Evolutionary conservation across 148 eudicot species (phyloP), one percentile per base, ranked within the genome.

Genomic region (Amaranthus hypochondriacus): DNA sequence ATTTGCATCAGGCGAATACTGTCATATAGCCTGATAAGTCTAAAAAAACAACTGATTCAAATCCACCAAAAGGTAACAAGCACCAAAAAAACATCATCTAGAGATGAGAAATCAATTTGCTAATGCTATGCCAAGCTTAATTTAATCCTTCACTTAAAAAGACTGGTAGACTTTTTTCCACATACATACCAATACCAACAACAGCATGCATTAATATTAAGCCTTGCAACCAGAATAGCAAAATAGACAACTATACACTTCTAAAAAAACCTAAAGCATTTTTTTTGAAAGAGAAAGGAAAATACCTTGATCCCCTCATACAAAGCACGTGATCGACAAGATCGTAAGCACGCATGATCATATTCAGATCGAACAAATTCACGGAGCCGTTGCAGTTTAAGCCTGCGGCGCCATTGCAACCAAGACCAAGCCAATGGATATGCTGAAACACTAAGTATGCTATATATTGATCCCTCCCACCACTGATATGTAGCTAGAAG

Each of bases 251-350:
- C 39, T 28, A 28, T 28, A 28, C 39, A 28, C 39, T 28, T 28
- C 39, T 28, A 28, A 28, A 28, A 28, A 28, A 28, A 28, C 39
- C 39, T 28, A 28, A 28, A 28, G 1, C 39, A 1, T 28, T 28
- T 28, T 28, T 28, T 28, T 28, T 28, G 39, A 28, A 28, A 28
- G 39, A 28, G 39, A 28, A 28, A 28, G 39, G 39, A 28, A 28
- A 28, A 28, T 28, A 92, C 99, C 97, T 96, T 96, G 18, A 96
- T 86, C 68, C 99, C 99, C 85, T 92, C 99, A 82, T 92, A 95
- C 21, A 95, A 88, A 71, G 99, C 97, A 84, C 97, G 96, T 49
- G 99, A 96, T 51, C 99, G 97, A 80, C 99, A 96, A 73, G 99
- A 96, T 54, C 99, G 96, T 68, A 96, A 77, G 86, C 97, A 96